Conservation (phyloP, 2,329 filamentous ascomycete species). For the Venturia pyrina region DNA sequence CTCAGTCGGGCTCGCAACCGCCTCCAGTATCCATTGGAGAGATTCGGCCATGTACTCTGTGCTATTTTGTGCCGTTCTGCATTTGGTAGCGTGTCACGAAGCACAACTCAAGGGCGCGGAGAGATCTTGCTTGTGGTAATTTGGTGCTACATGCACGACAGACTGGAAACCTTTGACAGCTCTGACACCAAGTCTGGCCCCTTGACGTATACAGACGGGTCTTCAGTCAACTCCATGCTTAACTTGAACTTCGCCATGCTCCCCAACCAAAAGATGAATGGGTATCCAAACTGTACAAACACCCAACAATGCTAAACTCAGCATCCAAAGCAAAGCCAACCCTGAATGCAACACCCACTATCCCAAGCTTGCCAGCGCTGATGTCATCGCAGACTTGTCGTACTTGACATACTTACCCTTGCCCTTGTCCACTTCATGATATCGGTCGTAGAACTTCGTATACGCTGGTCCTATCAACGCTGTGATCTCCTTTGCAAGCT, state of each 20-base stretch:
- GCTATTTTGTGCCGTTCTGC: too few species aligned
- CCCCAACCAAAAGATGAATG: background rate
- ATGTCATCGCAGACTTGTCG: conserved; percentile 72
- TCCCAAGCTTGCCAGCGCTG: conserved; percentile 41
- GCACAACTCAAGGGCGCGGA: background rate
- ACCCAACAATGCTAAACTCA: background rate
- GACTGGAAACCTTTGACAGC: background rate
- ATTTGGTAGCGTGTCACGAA: background rate
- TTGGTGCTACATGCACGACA: background rate
- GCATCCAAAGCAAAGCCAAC: background rate
- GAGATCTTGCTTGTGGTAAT: background rate
- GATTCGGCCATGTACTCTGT: too few species aligned
- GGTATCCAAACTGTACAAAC: conserved; percentile 3
- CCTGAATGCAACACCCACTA: conserved; percentile 15
- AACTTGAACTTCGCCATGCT: background rate
- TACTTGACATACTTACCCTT: conserved; percentile 98
- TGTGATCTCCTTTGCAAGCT: conserved; percentile 76
- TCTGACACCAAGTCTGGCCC: background rate
- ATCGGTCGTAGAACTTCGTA: conserved; percentile 90
- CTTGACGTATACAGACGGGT: background rate
- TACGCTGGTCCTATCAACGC: conserved; percentile 91
- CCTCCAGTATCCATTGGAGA: too few species aligned
- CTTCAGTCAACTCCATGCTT: too few species aligned
- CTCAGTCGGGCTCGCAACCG: background rate
- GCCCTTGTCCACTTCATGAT: conserved; percentile 95